phyloP scores from a whole-genome alignment of 2,329 filamentous ascomycete species.

The Alternaria postmessia region DNA sequence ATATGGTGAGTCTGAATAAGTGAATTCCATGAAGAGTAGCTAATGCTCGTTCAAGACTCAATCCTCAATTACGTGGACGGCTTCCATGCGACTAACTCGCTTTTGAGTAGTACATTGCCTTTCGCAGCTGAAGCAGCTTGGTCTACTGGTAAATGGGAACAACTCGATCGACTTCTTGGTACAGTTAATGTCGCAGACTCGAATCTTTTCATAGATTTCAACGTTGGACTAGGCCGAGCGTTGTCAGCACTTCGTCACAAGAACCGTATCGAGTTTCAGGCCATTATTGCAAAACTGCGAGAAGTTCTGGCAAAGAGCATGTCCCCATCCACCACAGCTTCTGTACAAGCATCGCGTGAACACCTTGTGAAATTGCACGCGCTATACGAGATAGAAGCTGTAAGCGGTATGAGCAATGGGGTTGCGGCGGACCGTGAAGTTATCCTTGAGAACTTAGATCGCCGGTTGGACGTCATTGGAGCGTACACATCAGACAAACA shows the following conservation, averaged over 20 bases:
- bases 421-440: conserved; percentile 44
- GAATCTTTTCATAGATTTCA: conserved; percentile 71
- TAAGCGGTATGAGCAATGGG: conserved; percentile 60
- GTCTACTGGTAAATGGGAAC: conserved; percentile 84
- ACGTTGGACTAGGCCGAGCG: conserved; percentile 77
- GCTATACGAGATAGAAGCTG: conserved; percentile 83
- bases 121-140: conserved; percentile 92
- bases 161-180: conserved; percentile 69
- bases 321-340: conserved; percentile 78
- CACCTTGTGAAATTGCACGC: conserved; percentile 87
- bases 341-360: conserved; percentile 84
- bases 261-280: conserved; percentile 61
- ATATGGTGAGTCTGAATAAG: conserved; percentile 67
- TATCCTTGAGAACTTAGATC: conserved; percentile 66
- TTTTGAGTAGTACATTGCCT: conserved; percentile 67
- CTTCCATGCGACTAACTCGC: conserved; percentile 60
- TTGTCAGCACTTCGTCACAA: conserved; percentile 67
- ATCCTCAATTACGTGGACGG: conserved; percentile 86
- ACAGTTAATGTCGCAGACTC: conserved; percentile 54
- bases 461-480: conserved; percentile 86
- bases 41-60: conserved; percentile 65
- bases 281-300: conserved; percentile 70
- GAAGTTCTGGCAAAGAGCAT: conserved; percentile 76
- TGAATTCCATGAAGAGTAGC: conserved; percentile 22
- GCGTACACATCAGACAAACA: conserved; percentile 93